Conservation (phyloP, 164 flowering plant species). For the Aristolochia contorta region DNA sequence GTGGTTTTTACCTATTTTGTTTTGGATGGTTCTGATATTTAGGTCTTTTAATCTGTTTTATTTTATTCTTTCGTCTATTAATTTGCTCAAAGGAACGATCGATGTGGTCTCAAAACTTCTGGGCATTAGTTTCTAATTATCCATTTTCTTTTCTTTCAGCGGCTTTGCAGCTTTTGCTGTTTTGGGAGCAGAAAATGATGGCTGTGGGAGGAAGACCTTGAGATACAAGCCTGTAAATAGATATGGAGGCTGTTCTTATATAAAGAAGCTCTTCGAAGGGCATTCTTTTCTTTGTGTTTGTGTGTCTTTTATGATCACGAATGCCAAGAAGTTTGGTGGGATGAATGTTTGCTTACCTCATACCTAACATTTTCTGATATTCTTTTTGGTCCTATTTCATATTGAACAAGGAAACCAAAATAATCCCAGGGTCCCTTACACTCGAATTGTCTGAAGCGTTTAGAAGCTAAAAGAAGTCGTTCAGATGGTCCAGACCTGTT, state of each 20-base stretch:
- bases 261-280: background rate
- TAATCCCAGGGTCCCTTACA: background rate
- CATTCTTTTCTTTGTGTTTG: background rate
- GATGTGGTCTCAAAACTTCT: no score
- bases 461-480: background rate
- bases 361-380: background rate
- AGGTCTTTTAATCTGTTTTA: no score
- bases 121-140: background rate
- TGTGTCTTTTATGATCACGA: background rate
- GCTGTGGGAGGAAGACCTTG: background rate
- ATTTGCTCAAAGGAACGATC: no score
- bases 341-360: background rate
- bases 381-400: background rate
- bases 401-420: background rate
- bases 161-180: conserved; percentile 31
- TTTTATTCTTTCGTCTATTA: no score
- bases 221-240: conserved; percentile 20
- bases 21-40: background rate
- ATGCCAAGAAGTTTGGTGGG: background rate
- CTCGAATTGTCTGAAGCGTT: background rate
- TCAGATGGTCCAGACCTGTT: background rate
- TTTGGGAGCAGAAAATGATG: conserved; percentile 29
- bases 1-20: background rate
- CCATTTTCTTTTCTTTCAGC: conserved; percentile 18
- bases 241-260: background rate